Evolutionary conservation across 2,329 filamentous ascomycete species (phyloP).

Genomic region (Colletotrichum caudatum): DNA sequence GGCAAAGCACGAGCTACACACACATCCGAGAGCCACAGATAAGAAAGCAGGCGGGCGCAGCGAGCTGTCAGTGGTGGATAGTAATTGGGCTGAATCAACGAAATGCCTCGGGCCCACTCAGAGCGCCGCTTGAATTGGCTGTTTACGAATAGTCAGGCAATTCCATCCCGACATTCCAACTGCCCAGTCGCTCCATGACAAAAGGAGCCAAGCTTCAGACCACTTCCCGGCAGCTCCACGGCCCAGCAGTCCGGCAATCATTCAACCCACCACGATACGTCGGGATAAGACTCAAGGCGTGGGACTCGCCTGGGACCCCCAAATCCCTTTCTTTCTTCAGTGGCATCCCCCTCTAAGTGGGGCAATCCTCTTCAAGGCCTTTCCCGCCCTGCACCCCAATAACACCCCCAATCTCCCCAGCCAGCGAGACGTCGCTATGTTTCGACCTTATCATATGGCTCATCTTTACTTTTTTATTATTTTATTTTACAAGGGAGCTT

Average conservation of each 20-base stretch:
- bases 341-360: slow-evolving; percentile 21
- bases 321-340: slow-evolving; percentile 22
- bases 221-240: slow-evolving; percentile 28
- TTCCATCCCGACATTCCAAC: slow-evolving; percentile 15
- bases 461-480: neutral
- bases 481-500: neutral
- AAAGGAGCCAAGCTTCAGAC: slow-evolving; percentile 13
- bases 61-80: slow-evolving; percentile 35
- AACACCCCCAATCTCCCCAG: neutral
- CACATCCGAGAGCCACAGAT: slow-evolving; percentile 27
- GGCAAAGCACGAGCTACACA: neutral
- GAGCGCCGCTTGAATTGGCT: slow-evolving; percentile 32
- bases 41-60: slow-evolving; percentile 24
- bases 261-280: slow-evolving; percentile 13
- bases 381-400: slow-evolving; percentile 18
- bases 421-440: neutral
- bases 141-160: slow-evolving; percentile 18
- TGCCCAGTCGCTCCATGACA: slow-evolving; percentile 1
- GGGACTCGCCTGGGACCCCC: slow-evolving; percentile 28
- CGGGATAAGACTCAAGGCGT: slow-evolving; percentile 37
- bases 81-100: slow-evolving; percentile 43
- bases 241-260: slow-evolving; percentile 40
- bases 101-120: slow-evolving; percentile 42
- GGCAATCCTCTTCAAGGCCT: slow-evolving; percentile 37
- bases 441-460: slow-evolving; percentile 34